Evolutionary conservation across 1,139 yeast genomes (phyloP), one percentile per base, ranked within the genome.

Genomic region (Suhomyces wounanorum): DNA sequence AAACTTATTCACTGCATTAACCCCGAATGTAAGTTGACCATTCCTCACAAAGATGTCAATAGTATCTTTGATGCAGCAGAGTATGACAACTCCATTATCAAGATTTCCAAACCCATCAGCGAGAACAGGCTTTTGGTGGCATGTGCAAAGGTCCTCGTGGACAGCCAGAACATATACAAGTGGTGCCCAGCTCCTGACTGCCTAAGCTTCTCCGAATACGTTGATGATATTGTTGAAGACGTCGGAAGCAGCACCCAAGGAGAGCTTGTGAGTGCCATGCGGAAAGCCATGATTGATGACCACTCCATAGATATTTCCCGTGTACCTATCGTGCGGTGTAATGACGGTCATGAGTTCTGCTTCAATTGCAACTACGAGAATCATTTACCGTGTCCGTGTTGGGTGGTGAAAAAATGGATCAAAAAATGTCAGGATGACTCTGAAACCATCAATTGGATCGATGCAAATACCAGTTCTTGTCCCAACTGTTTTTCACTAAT

Each of bases 181-280:
- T 86, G 94, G 87, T 94, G 99, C 66, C 97, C 97, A 0, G 86
- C 88, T 1, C 87, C 96, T 0, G 96, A 89, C 61, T 94, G 99
- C 66, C 75, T 76, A 38, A 71, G 75, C 50, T 77, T 89, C 31
- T 74, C 88, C 13, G 50, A 40, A 13, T 61, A 67, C 56, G 38
- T 59, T 47, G 45, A 57, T 69, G n/a, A 60, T 9, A 61, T 72
- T 37, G 78, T 77, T 17, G 68, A 79, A 9, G 63, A 67, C 14
- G 10, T 16, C 2, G 45, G 23, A 11, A 36, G 14, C 8, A 25
- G 36, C 11, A 31, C 28, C 21, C 44, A 49, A 16, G 35, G 28
- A 2, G 58, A 65, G 31, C 58, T 65, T 40, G 51, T 59, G 17
- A 41, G 35, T 39, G 25, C 49, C 4, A 35, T 54, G 45, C 50